Conservation (phyloP, 2,329 filamentous ascomycete species). For the Trichoderma breve region DNA sequence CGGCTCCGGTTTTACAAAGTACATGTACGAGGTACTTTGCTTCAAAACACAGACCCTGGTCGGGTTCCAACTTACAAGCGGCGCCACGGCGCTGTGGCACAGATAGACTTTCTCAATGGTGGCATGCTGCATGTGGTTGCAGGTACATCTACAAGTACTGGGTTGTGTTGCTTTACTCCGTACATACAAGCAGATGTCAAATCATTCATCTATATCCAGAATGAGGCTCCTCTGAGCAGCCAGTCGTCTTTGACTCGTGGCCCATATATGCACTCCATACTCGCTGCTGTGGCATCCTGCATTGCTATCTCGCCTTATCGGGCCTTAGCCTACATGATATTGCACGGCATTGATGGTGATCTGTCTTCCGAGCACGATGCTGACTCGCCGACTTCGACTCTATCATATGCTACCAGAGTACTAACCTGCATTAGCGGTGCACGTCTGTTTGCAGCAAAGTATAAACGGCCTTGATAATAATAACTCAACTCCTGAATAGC, state of each 20-base stretch:
- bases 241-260: background rate
- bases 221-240: background rate
- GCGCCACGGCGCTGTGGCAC: background rate
- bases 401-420: background rate
- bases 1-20: background rate
- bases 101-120: background rate
- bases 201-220: background rate
- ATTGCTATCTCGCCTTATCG: constrained; percentile 4
- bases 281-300: background rate
- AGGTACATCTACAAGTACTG: background rate
- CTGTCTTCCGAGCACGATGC: background rate
- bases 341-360: background rate
- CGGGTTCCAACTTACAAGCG: background rate
- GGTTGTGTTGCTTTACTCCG: background rate
- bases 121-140: background rate
- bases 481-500: background rate
- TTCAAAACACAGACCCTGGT: background rate
- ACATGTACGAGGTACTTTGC: background rate
- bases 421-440: background rate
- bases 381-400: background rate
- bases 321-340: background rate
- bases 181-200: background rate
- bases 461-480: background rate
- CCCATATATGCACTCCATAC: background rate
- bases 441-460: background rate